Percentiles rank a stretch among this genome's conserved stretches.
Evolutionary conservation across 2,329 filamentous ascomycete species (phyloP).

Genomic region (Aspergillaceae sp.): DNA sequence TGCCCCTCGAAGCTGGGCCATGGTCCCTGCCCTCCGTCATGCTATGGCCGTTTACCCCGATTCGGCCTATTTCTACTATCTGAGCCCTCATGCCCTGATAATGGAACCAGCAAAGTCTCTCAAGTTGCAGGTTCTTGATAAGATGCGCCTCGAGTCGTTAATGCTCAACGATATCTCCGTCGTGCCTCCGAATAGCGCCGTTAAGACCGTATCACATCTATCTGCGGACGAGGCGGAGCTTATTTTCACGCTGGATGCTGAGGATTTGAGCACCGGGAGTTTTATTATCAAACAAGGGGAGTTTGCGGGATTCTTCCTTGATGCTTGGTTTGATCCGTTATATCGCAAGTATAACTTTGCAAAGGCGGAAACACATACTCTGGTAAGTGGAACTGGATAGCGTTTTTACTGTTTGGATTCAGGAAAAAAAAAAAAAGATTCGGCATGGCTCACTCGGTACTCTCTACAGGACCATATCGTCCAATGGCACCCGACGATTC

Average conservation of each 20-base stretch:
- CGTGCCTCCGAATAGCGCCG: constrained; percentile 92
- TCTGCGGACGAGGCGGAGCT: constrained; percentile 69
- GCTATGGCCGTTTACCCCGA: constrained; percentile 73
- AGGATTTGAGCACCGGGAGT: constrained; percentile 67
- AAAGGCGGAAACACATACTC: constrained; percentile 81
- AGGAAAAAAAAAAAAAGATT: too few relatives aligned
- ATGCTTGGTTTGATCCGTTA: constrained; percentile 92
- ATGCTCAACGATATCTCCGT: constrained; percentile 83
- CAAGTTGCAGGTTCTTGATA: constrained; percentile 61
- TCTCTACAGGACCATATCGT: constrained; percentile 65
- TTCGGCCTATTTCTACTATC: constrained; percentile 74
- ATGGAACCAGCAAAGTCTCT: constrained; percentile 70
- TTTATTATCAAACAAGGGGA: constrained; percentile 75
- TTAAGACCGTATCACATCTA: constrained; percentile 84
- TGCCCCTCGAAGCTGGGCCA: constrained; percentile 45
- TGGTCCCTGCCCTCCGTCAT: constrained; percentile 79
- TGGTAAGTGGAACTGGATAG: constrained; percentile 49
- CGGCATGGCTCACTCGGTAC: constrained; percentile 17
- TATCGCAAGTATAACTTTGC: constrained; percentile 95
- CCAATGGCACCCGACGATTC: constrained; percentile 94
- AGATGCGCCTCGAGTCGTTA: constrained; percentile 58
- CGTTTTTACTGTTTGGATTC: neutral
- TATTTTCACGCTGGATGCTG: constrained; percentile 73
- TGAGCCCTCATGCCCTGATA: constrained; percentile 77
- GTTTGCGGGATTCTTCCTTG: constrained; percentile 86